Evolutionary conservation across 495 filamentous ascomycete genomes (phyloP).

Genomic region (Trichocladium antarcticum): DNA sequence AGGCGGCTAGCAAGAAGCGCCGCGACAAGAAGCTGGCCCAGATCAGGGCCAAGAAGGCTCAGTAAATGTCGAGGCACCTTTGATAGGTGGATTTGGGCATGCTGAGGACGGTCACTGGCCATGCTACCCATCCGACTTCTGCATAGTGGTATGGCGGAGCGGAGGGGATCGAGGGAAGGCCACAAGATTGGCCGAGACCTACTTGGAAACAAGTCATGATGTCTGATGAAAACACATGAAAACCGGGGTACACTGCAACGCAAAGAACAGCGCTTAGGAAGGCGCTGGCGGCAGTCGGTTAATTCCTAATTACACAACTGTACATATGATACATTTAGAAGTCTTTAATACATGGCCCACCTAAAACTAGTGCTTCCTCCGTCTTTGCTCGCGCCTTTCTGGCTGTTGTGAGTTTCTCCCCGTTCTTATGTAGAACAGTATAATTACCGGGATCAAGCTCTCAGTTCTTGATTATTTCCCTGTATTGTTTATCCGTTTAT

Average conservation of each 20-base stretch:
- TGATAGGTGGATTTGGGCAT: neutral
- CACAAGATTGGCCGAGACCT: neutral
- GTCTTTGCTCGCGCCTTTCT: too few relatives aligned
- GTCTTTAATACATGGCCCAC: neutral
- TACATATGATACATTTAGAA: neutral
- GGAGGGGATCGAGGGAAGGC: neutral
- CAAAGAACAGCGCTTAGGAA: neutral
- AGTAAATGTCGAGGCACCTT: slow-evolving; percentile 32
- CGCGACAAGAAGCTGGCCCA: slow-evolving; percentile 65
- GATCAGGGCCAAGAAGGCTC: slow-evolving; percentile 50
- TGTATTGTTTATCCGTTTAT: too few relatives aligned
- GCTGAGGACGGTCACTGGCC: neutral
- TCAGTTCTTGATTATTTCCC: too few relatives aligned
- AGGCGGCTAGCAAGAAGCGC: slow-evolving; percentile 73
- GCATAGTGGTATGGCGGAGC: neutral
- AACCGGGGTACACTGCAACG: neutral
- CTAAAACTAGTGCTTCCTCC: neutral
- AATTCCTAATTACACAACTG: neutral
- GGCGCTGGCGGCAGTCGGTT: slow-evolving; percentile 7
- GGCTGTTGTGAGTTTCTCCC: too few relatives aligned
- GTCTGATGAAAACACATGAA: slow-evolving; percentile 8
- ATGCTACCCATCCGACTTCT: neutral
- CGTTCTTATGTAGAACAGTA: too few relatives aligned
- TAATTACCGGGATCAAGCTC: too few relatives aligned
- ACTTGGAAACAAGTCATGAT: slow-evolving; percentile 6